A percentile compares a stretch with the other conserved stretches of the same genome.
Conservation (phyloP, 345 rosid species). For the Citrus mangshanensis region DNA sequence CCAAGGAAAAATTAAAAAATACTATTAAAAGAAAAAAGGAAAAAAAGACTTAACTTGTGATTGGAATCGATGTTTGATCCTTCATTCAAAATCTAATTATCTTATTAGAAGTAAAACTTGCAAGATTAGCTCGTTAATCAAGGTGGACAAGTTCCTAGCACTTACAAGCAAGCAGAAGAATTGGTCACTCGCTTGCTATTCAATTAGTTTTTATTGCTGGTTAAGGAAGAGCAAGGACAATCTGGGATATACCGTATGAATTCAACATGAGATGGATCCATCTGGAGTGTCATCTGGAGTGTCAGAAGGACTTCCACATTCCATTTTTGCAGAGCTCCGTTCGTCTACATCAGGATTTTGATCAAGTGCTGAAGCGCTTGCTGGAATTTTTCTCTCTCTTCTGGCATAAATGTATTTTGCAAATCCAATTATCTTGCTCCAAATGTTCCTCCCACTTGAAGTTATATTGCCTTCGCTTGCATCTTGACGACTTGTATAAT, state of each 20-base stretch:
- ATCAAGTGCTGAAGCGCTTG: background rate
- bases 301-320: background rate
- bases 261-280: background rate
- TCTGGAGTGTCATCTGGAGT: background rate
- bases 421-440: constrained; percentile 16
- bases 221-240: background rate
- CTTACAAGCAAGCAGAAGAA: no score
- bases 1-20: no score
- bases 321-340: constrained; percentile 15
- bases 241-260: background rate
- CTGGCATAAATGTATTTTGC: constrained; percentile 17
- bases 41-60: no score
- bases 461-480: constrained; percentile 3
- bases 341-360: constrained; percentile 3
- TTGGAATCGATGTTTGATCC: no score
- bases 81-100: no score
- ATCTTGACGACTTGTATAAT: background rate
- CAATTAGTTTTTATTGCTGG: no score
- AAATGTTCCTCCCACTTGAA: constrained; percentile 4
- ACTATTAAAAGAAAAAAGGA: no score
- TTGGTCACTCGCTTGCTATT: no score
- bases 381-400: background rate
- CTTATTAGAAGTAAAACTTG: no score
- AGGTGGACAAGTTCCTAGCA: no score
- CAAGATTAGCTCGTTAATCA: no score